A percentile compares a stretch with the other conserved stretches of the same genome.
phyloP scores from a whole-genome alignment of 1,284 basidiomycete species.

The Sporisorium iseilematis-ciliati region DNA sequence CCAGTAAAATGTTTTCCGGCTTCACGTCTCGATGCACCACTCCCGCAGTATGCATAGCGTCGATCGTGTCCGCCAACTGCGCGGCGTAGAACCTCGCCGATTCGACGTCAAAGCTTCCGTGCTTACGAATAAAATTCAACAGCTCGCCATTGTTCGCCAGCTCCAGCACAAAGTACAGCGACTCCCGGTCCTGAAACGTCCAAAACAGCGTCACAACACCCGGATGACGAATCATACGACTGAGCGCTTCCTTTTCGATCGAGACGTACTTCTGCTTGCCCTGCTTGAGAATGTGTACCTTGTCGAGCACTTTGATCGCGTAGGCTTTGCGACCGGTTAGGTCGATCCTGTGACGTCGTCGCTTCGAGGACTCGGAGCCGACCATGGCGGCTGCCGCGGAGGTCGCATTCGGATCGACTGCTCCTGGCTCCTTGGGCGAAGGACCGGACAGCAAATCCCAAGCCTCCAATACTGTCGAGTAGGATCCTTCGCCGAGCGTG shows the following conservation, averaged over 20 bases:
- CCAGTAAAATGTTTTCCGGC: slow-evolving; percentile 68
- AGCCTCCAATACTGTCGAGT: slow-evolving; percentile 67
- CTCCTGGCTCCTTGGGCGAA: slow-evolving; percentile 33
- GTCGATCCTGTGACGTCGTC: slow-evolving; percentile 29
- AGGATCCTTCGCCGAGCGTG: slow-evolving; percentile 67
- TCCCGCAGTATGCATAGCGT: slow-evolving; percentile 63
- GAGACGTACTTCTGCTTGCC: slow-evolving; percentile 69
- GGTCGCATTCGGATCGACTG: slow-evolving; percentile 35
- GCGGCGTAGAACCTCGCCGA: slow-evolving; percentile 62
- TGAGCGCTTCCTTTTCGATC: slow-evolving; percentile 68
- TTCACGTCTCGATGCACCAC: slow-evolving; percentile 65
- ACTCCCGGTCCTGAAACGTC: slow-evolving; percentile 69
- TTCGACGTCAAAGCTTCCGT: slow-evolving; percentile 59
- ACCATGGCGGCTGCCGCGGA: slow-evolving; percentile 55
- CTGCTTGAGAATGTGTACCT: slow-evolving; percentile 69
- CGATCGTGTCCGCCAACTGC: slow-evolving; percentile 63
- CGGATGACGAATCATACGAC: slow-evolving; percentile 61
- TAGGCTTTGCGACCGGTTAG: slow-evolving; percentile 55
- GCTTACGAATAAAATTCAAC: slow-evolving; percentile 59
- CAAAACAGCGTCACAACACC: slow-evolving; percentile 67
- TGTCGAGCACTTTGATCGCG: slow-evolving; percentile 68
- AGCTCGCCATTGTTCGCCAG: slow-evolving; percentile 67
- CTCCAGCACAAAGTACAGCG: slow-evolving; percentile 68
- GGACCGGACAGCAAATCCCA: slow-evolving; percentile 62
- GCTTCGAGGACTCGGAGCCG: slow-evolving; percentile 33